phyloP scores from a whole-genome alignment of 164 flowering plant genomes.

The Litsea cubeba region DNA sequence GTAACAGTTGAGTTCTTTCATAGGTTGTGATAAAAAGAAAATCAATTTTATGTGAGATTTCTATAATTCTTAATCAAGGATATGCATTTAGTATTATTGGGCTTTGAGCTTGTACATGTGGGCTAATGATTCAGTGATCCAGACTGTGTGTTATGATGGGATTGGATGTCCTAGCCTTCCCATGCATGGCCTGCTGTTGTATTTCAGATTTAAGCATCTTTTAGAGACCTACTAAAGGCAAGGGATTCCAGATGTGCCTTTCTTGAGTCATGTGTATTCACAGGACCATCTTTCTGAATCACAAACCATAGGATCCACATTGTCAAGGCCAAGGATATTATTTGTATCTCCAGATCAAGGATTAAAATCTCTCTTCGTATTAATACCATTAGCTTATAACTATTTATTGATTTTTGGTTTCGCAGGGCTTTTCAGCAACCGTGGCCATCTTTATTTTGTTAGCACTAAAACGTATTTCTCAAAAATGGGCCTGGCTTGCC shows the following conservation, averaged over 20 bases:
- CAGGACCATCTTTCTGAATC: neutral
- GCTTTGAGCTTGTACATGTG: neutral
- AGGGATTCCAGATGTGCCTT: neutral
- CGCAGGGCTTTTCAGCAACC: constrained; percentile 95
- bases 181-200: neutral
- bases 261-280: neutral
- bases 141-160: neutral
- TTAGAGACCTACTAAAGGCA: neutral
- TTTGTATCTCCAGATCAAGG: neutral
- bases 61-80: neutral
- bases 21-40: neutral
- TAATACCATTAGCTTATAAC: neutral
- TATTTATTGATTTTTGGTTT: constrained; percentile 7
- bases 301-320: neutral
- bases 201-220: neutral
- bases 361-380: neutral
- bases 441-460: constrained; percentile 91
- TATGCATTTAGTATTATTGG: neutral
- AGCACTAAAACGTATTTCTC: constrained; percentile 70
- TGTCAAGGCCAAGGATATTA: neutral
- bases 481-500: constrained; percentile 93
- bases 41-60: neutral
- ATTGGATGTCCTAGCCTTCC: neutral
- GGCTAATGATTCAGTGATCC: too few species aligned
- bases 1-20: constrained; percentile 28